Evolutionary conservation across 345 rosid genomes (phyloP).

Genomic region (Citrus reticulata): DNA sequence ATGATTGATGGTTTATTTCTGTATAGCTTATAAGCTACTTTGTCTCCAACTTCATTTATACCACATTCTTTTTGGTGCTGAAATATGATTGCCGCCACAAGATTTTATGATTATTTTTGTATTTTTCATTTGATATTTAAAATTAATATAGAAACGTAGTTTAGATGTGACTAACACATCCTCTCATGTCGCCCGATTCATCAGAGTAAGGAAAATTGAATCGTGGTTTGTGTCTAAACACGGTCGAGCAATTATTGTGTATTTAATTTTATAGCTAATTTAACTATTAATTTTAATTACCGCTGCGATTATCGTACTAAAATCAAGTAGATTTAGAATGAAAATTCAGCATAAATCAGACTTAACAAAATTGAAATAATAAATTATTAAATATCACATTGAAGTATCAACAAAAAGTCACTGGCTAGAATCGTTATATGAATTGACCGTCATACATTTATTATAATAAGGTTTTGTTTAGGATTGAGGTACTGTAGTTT

Average conservation of each 20-base stretch:
- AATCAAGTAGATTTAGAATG: too few species aligned
- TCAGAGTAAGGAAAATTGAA: neutral
- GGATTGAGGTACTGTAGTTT: accelerated
- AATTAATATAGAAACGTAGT: neutral
- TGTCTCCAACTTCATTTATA: neutral
- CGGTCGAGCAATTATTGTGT: neutral
- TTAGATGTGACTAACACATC: neutral
- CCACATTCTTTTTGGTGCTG: neutral
- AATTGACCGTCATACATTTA: neutral
- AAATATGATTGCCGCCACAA: neutral
- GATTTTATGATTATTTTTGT: neutral
- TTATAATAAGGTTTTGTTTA: accelerated
- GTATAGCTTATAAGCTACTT: neutral
- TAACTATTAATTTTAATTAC: too few species aligned
- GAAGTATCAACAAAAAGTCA: neutral
- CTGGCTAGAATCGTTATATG: accelerated
- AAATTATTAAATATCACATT: too few species aligned
- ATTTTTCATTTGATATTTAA: neutral
- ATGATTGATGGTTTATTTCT: neutral
- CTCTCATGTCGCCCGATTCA: neutral
- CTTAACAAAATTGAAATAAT: neutral
- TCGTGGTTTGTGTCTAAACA: neutral
- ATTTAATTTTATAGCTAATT: neutral
- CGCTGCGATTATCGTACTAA: accelerated
- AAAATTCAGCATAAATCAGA: too few species aligned